These are phyloP conservation scores for Hypoxylon fragiforme DNA, from an alignment of 495 filamentous ascomycete genomes.

Conservation along the genomic window DNA sequence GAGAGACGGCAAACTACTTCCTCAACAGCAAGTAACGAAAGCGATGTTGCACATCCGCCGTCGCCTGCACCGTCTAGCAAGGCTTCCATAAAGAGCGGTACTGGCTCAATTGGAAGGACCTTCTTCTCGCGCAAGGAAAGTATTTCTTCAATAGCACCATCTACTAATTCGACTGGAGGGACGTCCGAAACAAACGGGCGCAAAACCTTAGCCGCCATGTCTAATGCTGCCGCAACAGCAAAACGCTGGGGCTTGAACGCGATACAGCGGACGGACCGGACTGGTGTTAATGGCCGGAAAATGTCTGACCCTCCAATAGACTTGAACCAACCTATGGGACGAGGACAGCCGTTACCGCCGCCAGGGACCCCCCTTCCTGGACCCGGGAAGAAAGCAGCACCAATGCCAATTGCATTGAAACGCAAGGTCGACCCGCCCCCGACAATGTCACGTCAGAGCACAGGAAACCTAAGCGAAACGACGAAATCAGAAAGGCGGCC, in stretches of 20 bases:
- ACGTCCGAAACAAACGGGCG: conserved; percentile 44
- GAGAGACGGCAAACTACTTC: conserved; percentile 50
- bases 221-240: conserved; percentile 73
- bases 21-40: conserved; percentile 38
- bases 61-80: conserved; percentile 41
- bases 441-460: conserved; percentile 30
- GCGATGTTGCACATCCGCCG: conserved; percentile 26
- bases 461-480: conserved; percentile 25
- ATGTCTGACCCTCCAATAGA: conserved; percentile 46
- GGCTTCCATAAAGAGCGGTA: conserved; percentile 43
- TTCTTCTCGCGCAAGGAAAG: conserved; percentile 47
- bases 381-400: conserved; percentile 56
- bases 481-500: conserved; percentile 43
- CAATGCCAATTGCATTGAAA: conserved; percentile 58
- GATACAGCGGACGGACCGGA: conserved; percentile 57
- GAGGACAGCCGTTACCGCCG: conserved; percentile 74
- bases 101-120: conserved; percentile 41
- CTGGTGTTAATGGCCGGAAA: conserved; percentile 21
- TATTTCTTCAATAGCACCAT: conserved; percentile 21
- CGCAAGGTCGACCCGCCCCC: conserved; percentile 43
- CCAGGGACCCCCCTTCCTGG: conserved; percentile 67
- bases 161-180: conserved; percentile 15
- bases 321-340: conserved; percentile 69
- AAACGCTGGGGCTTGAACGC: conserved; percentile 84
- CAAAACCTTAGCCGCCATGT: conserved; percentile 60